Evolutionary conservation across 2,329 filamentous ascomycete genomes (phyloP), one percentile per base, ranked within the genome.

Genomic region (Aureobasidium zeae): DNA sequence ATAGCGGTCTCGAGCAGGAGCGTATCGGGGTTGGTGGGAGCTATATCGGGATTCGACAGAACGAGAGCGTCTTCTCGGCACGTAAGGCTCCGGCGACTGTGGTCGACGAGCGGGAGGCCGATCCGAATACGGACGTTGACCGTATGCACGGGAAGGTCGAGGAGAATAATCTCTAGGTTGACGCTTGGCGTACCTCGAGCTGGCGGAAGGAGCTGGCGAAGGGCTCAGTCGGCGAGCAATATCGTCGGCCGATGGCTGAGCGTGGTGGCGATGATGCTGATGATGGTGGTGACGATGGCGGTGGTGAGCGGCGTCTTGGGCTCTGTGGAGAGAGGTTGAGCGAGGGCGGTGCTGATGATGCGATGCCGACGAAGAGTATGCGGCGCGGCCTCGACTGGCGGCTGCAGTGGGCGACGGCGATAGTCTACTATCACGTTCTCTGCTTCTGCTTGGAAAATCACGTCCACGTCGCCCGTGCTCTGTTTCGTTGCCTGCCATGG

Each of bases 1-100:
- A 19, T 50, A 45, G 28, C 44, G 29, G 16, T 48, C 24, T 9
- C 37, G 35, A 7, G 59, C 53, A n/a, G 64, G 60, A 11, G 55
- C 50, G 45, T 51, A 52, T 52, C 57, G 58, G 26, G 58, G 49
- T 26, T 56, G 55, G 16, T 30, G 39, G 16, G 54, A 52, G 42
- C 57, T 52, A 50, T 64, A 63, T 41, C 58, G 53, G 21, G 62
- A 63, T 32, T 67, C 64, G 47, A 51, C 53, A 11, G 66, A 68
- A 11, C 55, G 61, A 25, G 66, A 69, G 45, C 63, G 64, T 34
- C 60, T 63, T 29, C 61, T 64, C 44, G 54, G 51, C 10, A 57
- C 15, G 51, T 64, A 63, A 19, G 56, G 53, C 47, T 61, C 59
- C 41, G 62, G 61, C 29, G 62, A 63, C 44, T 51, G 55, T 32